Evolutionary conservation across 192 early-diverging fungal species (phyloP).

Genomic region (Backusella parvicylindrica): DNA sequence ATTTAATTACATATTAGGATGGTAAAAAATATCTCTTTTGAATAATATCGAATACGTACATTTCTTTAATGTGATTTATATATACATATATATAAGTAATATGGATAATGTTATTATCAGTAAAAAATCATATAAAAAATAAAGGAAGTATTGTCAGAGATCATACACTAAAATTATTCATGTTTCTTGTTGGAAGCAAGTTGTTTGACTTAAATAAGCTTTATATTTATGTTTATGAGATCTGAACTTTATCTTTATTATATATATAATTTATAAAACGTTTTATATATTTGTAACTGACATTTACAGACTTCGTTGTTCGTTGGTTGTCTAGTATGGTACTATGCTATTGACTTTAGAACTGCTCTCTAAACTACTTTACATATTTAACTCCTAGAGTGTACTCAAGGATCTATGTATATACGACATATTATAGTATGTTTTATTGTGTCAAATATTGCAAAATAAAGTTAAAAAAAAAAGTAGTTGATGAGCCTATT

Average conservation of each 20-base stretch:
- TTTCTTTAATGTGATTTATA: not conserved
- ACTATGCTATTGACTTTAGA: not conserved
- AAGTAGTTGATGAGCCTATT: not conserved
- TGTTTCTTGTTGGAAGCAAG: not conserved
- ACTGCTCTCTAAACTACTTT: not conserved
- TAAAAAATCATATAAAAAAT: not conserved
- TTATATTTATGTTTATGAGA: not conserved
- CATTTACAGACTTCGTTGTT: not conserved
- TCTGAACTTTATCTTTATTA: not conserved
- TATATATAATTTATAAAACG: too few relatives aligned
- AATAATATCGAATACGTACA: not conserved
- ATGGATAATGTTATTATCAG: not conserved
- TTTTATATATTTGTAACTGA: not conserved
- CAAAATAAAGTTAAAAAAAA: not conserved
- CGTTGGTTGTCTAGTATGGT: not conserved
- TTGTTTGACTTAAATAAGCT: not conserved
- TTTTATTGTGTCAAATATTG: not conserved
- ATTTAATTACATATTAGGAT: not conserved
- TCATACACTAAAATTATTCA: not conserved
- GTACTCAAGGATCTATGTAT: not conserved
- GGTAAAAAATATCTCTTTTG: not conserved
- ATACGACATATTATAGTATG: not conserved
- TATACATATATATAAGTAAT: not conserved
- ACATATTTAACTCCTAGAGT: not conserved
- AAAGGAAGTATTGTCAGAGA: not conserved